These are phyloP conservation scores for Phaeolepiota aurea DNA, from an alignment of 768 basidiomycete genomes.

Conservation along the genomic window DNA sequence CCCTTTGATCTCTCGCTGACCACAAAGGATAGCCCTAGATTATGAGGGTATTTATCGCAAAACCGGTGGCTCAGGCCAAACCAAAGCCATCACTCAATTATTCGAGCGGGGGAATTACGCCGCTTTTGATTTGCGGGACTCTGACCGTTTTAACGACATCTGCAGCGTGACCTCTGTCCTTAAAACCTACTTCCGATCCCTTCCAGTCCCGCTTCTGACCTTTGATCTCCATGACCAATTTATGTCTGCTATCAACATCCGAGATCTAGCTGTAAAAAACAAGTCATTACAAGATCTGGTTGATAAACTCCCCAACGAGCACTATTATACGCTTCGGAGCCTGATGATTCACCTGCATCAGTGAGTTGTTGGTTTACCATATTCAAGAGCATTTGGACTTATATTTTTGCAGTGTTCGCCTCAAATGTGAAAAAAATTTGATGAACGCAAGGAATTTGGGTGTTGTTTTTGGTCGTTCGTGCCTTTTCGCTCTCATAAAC, in stretches of 20 bases:
- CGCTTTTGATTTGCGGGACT: slow-evolving; percentile 82
- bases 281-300: slow-evolving; percentile 60
- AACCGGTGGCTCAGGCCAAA: slow-evolving; percentile 87
- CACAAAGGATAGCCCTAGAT: slow-evolving; percentile 57
- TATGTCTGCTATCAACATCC: slow-evolving; percentile 63
- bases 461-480: slow-evolving; percentile 97
- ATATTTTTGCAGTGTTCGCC: slow-evolving; percentile 44
- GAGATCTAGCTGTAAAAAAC: slow-evolving; percentile 53
- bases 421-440: slow-evolving; percentile 65
- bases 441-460: slow-evolving; percentile 96
- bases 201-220: slow-evolving; percentile 87
- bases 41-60: slow-evolving; percentile 99
- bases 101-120: slow-evolving; percentile 91
- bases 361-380: slow-evolving; percentile 35
- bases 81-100: slow-evolving; percentile 86
- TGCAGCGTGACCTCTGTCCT: slow-evolving; percentile 94
- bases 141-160: slow-evolving; percentile 92
- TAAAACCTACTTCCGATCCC: slow-evolving; percentile 91
- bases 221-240: slow-evolving; percentile 89
- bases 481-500: slow-evolving; percentile 5
- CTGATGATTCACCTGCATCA: slow-evolving; percentile 85
- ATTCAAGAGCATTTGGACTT: slow-evolving; percentile 5
- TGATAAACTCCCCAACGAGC: slow-evolving; percentile 72
- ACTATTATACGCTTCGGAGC: slow-evolving; percentile 75
- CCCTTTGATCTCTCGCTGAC: background rate